These are phyloP conservation scores for Oryza australiensis DNA, from an alignment of 176 grass and related monocot species.

Conservation along the genomic window DNA sequence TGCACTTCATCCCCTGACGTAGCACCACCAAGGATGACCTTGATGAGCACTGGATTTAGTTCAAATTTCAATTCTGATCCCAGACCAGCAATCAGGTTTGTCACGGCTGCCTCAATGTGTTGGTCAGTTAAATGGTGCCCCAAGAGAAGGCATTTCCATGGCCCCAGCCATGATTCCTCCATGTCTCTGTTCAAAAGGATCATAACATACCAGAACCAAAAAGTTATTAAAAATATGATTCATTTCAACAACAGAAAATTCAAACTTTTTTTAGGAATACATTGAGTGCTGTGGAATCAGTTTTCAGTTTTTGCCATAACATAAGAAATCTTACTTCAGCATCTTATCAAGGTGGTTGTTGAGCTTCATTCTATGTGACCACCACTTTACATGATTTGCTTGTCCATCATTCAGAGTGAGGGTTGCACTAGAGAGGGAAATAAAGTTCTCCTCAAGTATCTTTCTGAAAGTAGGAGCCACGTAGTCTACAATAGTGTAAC, in stretches of 20 bases:
- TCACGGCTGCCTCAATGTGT: slow-evolving; percentile 38
- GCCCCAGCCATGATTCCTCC: slow-evolving; percentile 84
- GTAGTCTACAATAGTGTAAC: slow-evolving; percentile 53
- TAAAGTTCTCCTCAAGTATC: slow-evolving; percentile 67
- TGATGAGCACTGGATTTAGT: slow-evolving; percentile 55
- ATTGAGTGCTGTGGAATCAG: background rate
- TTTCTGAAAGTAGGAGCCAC: slow-evolving; percentile 72
- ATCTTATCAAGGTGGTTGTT: slow-evolving; percentile 55
- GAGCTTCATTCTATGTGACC: slow-evolving; percentile 70
- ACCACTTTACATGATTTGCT: slow-evolving; percentile 50
- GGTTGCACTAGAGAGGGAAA: slow-evolving; percentile 49
- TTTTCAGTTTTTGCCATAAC: slow-evolving; percentile 25
- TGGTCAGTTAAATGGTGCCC: slow-evolving; percentile 47
- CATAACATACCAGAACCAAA: slow-evolving; percentile 29
- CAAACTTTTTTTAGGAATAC: slow-evolving; percentile 7
- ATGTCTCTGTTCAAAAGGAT: slow-evolving; percentile 56
- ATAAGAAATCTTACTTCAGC: slow-evolving; percentile 64
- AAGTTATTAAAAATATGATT: slow-evolving; percentile 18
- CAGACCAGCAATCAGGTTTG: slow-evolving; percentile 49
- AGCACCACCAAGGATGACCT: slow-evolving; percentile 62
- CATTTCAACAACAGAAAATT: background rate
- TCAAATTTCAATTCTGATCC: slow-evolving; percentile 36
- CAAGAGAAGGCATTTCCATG: slow-evolving; percentile 87
- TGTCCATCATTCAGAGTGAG: slow-evolving; percentile 40
- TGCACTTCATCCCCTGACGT: slow-evolving; percentile 59